Evolutionary conservation across 2,329 filamentous ascomycete genomes (phyloP), one percentile per base, ranked within the genome.

Genomic region (Exophiala dermatitidis): DNA sequence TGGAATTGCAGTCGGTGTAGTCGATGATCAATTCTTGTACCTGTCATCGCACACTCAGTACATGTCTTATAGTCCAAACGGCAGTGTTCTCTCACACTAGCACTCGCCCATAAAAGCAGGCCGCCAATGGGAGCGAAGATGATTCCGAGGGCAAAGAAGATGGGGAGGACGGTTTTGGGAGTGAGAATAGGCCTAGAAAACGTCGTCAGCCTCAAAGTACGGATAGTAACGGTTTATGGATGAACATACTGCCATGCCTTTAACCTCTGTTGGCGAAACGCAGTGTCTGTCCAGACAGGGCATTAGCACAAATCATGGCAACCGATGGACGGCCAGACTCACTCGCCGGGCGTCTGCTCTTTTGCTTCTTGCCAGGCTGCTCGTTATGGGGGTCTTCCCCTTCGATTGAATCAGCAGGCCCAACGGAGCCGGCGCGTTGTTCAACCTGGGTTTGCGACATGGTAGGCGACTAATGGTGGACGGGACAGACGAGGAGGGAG

Each of bases 41-140:
- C 88, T 94, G 53, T 5, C 19, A 19, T 40, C 9, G 8, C 42
- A n/a, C 8, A 31, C n/a, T 52, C 44, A 55, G 34, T 26, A 12
- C 43, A 30, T 38, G 34, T 42, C 34, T 33, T 36, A 36, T 9
- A n/a, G 5, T 28, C 32, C n/a, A 10, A 4, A 42, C 10, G 5
- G 19, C 29, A 33, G 5, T 8, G 31, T 38, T 29, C 34, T 57
- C 74, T 63, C 72, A 93, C 88, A 72, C 85, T 79, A 19, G 86
- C 78, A 72, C 88, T 96, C 32, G 90, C 90, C 72, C 85, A 96
- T 50, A 96, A 75, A 46, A 97, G 75, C 45, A 93, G 72, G 47
- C 89, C 91, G 40, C 91, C 91, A 61, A 97, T 90, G 51, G 91
- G 90, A 33, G 90, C 90, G 69, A 96, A 95, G 68, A 97, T 88